Evolutionary conservation across 163 green algal genomes (phyloP).

Genomic region (Scenedesmus sp.): DNA sequence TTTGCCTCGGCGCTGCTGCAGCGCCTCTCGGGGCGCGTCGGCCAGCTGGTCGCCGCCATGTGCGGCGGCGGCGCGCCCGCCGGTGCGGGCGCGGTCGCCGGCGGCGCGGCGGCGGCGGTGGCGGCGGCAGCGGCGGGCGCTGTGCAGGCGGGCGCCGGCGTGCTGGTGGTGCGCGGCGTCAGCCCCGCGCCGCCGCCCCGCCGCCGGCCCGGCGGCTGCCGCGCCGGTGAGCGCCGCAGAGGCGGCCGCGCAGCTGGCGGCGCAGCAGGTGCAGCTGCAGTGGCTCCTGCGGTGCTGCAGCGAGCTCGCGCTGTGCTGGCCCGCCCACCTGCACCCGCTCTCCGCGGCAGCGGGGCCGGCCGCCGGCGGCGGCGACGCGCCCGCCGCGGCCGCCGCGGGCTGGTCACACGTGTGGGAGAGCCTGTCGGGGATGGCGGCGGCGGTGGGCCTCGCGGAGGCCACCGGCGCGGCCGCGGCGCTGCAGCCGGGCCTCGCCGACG

Average conservation of each 20-base stretch:
- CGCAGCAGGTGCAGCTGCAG: slow-evolving; percentile 14
- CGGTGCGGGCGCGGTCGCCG: too few relatives aligned
- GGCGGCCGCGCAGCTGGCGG: neutral
- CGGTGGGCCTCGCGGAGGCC: too few relatives aligned
- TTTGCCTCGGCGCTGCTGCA: slow-evolving; percentile 17
- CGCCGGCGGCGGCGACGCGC: too few relatives aligned
- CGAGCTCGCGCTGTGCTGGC: slow-evolving; percentile 31
- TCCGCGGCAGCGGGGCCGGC: neutral
- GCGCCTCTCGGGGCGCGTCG: slow-evolving; percentile 4
- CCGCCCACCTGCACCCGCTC: slow-evolving; percentile 12
- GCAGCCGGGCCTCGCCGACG: neutral
- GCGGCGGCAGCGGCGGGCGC: neutral
- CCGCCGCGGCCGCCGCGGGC: too few relatives aligned
- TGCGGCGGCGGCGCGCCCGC: too few relatives aligned
- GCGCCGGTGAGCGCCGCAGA: neutral
- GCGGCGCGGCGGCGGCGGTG: too few relatives aligned
- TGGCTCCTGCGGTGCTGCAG: slow-evolving; percentile 19
- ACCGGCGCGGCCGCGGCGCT: too few relatives aligned
- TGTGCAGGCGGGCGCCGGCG: neutral
- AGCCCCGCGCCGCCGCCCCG: slow-evolving; percentile 5
- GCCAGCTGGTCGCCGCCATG: neutral
- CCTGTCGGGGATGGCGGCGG: too few relatives aligned
- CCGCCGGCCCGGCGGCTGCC: neutral
- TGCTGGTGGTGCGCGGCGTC: neutral
- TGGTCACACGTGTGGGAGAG: too few relatives aligned